phyloP scores from a whole-genome alignment of 2,329 filamentous ascomycete genomes.

The Aspergillus novofumigatus region DNA sequence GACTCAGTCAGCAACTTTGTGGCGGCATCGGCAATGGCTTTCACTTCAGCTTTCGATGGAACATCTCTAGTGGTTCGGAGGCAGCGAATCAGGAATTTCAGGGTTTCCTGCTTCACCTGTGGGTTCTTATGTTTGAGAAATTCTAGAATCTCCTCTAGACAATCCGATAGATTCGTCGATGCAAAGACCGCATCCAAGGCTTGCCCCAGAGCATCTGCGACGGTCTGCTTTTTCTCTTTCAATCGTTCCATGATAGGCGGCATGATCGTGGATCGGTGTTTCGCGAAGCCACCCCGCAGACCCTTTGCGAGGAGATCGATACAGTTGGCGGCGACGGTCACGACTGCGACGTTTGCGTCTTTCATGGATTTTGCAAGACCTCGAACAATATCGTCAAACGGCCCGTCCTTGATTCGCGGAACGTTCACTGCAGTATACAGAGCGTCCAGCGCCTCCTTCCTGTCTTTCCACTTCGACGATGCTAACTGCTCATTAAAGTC shows the following conservation, averaged over 20 bases:
- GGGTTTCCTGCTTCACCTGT: constrained; percentile 91
- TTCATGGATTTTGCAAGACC: constrained; percentile 96
- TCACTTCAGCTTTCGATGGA: constrained; percentile 78
- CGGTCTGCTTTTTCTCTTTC: constrained; percentile 92
- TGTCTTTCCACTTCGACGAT: constrained; percentile 97
- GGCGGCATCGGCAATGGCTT: constrained; percentile 76
- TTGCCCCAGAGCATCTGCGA: constrained; percentile 80
- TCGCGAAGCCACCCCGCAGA: constrained; percentile 70
- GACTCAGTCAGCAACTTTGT: constrained; percentile 91
- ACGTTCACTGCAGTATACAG: constrained; percentile 74
- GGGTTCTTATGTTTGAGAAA: constrained; percentile 93
- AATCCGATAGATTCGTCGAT: constrained; percentile 71
- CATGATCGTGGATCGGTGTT: constrained; percentile 77
- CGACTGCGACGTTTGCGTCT: constrained; percentile 93
- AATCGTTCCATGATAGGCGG: constrained; percentile 88
- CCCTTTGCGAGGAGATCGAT: constrained; percentile 86
- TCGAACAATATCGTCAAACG: constrained; percentile 78
- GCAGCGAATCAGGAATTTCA: constrained; percentile 87
- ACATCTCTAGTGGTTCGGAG: constrained; percentile 78
- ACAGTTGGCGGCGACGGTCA: constrained; percentile 88
- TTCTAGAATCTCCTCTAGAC: constrained; percentile 82
- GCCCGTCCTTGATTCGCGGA: constrained; percentile 84
- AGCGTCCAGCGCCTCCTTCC: constrained; percentile 88
- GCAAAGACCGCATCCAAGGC: constrained; percentile 71
- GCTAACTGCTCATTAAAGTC: constrained; percentile 78